Evolutionary conservation across 345 rosid genomes (phyloP), one percentile per base, ranked within the genome.

Genomic region (Eucalyptus sp.): DNA sequence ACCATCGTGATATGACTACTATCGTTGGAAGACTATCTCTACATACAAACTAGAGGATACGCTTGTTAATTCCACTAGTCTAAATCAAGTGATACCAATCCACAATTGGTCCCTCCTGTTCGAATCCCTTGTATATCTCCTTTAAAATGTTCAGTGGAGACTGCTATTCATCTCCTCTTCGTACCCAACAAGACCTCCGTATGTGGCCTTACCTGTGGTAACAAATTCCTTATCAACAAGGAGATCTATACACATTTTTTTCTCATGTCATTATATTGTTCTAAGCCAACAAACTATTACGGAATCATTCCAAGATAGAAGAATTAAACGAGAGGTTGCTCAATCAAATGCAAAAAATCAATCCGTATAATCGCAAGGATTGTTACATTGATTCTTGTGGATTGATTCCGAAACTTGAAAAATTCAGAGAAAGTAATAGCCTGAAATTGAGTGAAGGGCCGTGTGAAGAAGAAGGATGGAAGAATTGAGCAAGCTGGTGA

Each of bases 21-120:
- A 0, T 22, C 5, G 5, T 24, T 0, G 5, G 27, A 8, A 56
- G 27, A 22, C 60, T 56, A 56, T 56, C 27, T 56, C 0, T 56
- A 56, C 1, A 56, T 8, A 22, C 12, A 9, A 56, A 22, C 1
- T 22, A 54, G 1, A 0, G 0, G 27, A 54, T 54, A 54, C 4
- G 60, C 2, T 20, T 2, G 5, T 3, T 54, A 1, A 58, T 58
- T 58, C 13, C 64, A 10, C n/a, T 25, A 0, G n/a, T 11, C 2
- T 25, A 58, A 60, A 60, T 60, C 0, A 27, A 60, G 66, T 10
- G 66, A 60, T 25, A 60, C n/a, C 66, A 60, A 25, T 60, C 14
- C 31, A 60, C 29, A 60, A 60, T 22, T 24, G 11, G 27, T 56
- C 27, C 27, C 27, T 56, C 60, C 27, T 22, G 27, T 56, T 56